Evolutionary conservation across 2,329 filamentous ascomycete species (phyloP).

Genomic region (Sporothrix luriei): DNA sequence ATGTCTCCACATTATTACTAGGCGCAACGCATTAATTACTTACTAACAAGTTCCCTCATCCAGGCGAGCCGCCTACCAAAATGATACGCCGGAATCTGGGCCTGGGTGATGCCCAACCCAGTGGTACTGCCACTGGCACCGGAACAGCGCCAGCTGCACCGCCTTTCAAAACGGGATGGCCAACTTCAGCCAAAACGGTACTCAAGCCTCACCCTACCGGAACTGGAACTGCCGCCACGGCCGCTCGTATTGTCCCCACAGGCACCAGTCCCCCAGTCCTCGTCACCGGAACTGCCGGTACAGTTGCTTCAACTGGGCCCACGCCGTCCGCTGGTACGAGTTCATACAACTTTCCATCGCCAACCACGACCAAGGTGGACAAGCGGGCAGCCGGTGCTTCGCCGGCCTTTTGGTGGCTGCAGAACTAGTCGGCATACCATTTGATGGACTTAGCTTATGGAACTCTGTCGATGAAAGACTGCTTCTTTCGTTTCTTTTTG

Average conservation of each 20-base stretch:
- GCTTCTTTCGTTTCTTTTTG: not conserved
- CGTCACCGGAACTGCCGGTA: not conserved
- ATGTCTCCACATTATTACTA: not conserved
- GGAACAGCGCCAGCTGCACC: not conserved
- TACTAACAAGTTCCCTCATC: not conserved
- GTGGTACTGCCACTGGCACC: not conserved
- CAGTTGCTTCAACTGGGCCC: not conserved
- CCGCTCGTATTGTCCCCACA: not conserved
- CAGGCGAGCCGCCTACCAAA: constrained; percentile 7
- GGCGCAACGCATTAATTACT: not conserved
- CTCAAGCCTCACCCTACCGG: not conserved
- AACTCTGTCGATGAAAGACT: no score
- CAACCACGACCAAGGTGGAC: not conserved
- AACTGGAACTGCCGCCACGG: not conserved
- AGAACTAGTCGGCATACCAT: not conserved
- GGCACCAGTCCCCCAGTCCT: not conserved
- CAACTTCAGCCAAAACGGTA: not conserved
- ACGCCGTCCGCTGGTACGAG: not conserved
- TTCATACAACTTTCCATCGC: constrained; percentile 17
- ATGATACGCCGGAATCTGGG: not conserved
- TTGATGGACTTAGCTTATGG: no score
- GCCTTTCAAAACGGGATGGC: constrained; percentile 1
- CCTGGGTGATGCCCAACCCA: not conserved
- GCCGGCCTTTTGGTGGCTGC: not conserved
- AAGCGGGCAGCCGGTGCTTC: not conserved